Conservation (phyloP, 1,284 basidiomycete genomes). For the Apiotrichum akiyoshidainum region DNA sequence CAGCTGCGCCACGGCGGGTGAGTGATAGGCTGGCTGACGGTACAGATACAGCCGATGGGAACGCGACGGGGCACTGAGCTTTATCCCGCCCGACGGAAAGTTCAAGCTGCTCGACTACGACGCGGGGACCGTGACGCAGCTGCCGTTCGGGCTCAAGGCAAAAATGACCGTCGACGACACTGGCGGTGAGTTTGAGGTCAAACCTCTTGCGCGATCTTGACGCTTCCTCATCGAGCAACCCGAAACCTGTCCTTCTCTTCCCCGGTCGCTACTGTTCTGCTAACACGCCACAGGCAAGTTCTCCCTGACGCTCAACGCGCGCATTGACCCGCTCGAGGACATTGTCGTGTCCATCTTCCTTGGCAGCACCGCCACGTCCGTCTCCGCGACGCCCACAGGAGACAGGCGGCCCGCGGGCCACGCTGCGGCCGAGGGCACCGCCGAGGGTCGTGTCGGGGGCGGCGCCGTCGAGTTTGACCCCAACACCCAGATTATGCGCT, state of each 20-base stretch:
- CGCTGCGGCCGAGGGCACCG: conserved; percentile 25
- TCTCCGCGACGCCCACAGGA: conserved; percentile 44
- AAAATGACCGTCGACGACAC: conserved; percentile 60
- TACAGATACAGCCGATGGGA: conserved; percentile 73
- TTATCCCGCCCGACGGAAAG: conserved; percentile 89
- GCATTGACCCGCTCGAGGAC: conserved; percentile 66
- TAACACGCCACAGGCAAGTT: conserved; percentile 60
- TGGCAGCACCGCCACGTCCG: conserved; percentile 64
- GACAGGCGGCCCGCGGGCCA: conserved; percentile 35
- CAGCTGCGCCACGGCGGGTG: not conserved
- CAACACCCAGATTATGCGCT: conserved; percentile 62
- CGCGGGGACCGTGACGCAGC: conserved; percentile 53
- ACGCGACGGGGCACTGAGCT: conserved; percentile 74
- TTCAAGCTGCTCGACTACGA: conserved; percentile 86
- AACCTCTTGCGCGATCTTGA: too few relatives aligned
- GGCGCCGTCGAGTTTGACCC: conserved; percentile 77
- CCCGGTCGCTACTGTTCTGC: not conserved
- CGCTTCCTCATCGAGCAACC: too few relatives aligned
- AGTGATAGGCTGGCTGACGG: too few relatives aligned
- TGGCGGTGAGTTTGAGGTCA: conserved; percentile 56
- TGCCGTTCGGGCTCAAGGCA: conserved; percentile 67
- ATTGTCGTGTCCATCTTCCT: conserved; percentile 68
- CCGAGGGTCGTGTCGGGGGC: conserved; percentile 54
- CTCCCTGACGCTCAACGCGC: conserved; percentile 66
- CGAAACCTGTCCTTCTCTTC: too few relatives aligned